Conservation (phyloP, 2,329 filamentous ascomycete genomes). For the Ramichloridium luteum region DNA sequence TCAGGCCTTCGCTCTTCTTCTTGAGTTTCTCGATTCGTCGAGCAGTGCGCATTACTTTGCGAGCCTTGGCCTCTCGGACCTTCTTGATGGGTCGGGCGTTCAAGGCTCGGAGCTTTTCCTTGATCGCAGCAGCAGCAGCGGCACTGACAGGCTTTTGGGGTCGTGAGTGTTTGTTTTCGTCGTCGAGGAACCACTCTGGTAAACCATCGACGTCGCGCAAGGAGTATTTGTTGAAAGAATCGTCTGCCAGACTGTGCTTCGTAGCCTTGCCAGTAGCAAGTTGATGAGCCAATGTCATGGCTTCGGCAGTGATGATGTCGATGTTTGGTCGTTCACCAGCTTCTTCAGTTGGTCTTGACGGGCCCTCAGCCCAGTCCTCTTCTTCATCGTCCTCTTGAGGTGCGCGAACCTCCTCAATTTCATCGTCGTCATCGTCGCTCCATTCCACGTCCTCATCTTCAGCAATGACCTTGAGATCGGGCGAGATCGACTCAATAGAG, state of each 20-base stretch:
- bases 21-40: conserved; percentile 85
- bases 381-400: conserved; percentile 28
- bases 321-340: conserved; percentile 57
- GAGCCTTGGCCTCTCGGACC: conserved; percentile 86
- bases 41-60: conserved; percentile 93
- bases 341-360: conserved; percentile 40
- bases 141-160: conserved; percentile 81
- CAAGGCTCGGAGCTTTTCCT: conserved; percentile 81
- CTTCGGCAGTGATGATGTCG: conserved; percentile 98
- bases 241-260: conserved; percentile 69
- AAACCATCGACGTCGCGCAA: conserved; percentile 86
- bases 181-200: conserved; percentile 96
- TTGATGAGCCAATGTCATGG: conserved; percentile 91
- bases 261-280: conserved; percentile 78
- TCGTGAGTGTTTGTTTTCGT: conserved; percentile 74
- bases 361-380: conserved; percentile 48
- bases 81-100: conserved; percentile 99
- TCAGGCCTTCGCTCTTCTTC: conserved; percentile 88
- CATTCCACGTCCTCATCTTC: conserved; percentile 11
- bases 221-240: conserved; percentile 83
- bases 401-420: conserved; percentile 16
- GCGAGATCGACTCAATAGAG: conserved; percentile 15
- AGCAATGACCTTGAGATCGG: conserved; percentile 14
- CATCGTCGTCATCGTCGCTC: conserved; percentile 7
- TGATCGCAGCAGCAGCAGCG: conserved; percentile 79